Percentiles rank a stretch among this genome's conserved stretches.
Conservation (phyloP, 257 asterid genomes). For the Handroanthus guayacan region DNA sequence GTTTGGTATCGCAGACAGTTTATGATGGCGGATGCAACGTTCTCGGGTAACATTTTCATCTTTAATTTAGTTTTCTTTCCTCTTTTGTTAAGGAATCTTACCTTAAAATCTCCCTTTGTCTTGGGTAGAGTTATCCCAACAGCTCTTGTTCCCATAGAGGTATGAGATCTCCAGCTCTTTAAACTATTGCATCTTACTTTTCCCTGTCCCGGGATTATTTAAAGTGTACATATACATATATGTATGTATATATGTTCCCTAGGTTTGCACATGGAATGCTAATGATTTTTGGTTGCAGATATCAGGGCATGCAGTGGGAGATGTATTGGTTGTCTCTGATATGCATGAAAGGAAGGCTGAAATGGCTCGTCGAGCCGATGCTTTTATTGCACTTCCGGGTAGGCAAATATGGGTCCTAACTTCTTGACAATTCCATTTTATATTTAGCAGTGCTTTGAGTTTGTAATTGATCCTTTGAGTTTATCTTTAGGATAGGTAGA, state of each 20-base stretch:
- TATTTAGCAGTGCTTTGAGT: too few species aligned
- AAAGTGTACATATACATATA: too few species aligned
- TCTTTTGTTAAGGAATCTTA: constrained; percentile 7
- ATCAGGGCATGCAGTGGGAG: constrained; percentile 69
- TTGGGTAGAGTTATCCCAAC: constrained; percentile 62
- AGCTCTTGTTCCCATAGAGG: constrained; percentile 73
- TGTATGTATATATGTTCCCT: neutral
- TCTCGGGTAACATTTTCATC: constrained; percentile 51
- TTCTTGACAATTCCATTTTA: constrained; percentile 36
- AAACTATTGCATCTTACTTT: neutral
- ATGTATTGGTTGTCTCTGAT: constrained; percentile 60
- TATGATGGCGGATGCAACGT: constrained; percentile 67
- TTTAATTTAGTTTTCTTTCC: too few species aligned
- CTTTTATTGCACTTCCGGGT: constrained; percentile 76
- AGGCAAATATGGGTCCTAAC: neutral
- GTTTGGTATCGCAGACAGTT: constrained; percentile 67
- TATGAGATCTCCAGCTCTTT: constrained; percentile 24
- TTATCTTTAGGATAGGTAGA: too few species aligned
- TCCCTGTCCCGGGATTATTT: neutral
- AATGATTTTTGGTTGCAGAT: constrained; percentile 43
- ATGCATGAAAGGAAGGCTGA: constrained; percentile 81
- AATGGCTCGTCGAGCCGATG: constrained; percentile 68
- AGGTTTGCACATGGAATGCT: neutral
- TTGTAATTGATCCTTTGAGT: too few species aligned
- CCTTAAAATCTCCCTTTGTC: neutral